Evolutionary conservation across 495 filamentous ascomycete genomes (phyloP).

Genomic region (Lasiosphaeria miniovina): DNA sequence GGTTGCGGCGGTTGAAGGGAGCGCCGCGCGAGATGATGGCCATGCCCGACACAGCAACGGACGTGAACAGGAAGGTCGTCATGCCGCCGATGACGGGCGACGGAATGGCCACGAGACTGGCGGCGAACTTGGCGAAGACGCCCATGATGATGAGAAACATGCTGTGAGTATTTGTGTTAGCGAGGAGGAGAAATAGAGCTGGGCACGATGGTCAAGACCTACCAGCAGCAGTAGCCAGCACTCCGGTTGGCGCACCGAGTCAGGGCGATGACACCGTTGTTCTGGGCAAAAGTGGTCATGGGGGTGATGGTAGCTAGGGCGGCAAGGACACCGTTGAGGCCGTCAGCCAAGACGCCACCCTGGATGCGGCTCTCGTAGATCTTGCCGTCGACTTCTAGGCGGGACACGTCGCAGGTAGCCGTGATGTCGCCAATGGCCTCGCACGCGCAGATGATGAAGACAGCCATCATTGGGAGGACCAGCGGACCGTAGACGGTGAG

Average conservation of each 20-base stretch:
- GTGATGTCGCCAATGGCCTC: slow-evolving; percentile 84
- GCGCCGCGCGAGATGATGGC: slow-evolving; percentile 72
- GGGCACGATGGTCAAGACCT: slow-evolving; percentile 8
- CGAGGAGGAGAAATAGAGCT: not conserved
- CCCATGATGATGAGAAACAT: slow-evolving; percentile 87
- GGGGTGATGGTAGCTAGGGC: slow-evolving; percentile 82
- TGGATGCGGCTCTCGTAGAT: slow-evolving; percentile 88
- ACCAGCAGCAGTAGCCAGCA: slow-evolving; percentile 70
- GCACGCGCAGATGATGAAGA: slow-evolving; percentile 86
- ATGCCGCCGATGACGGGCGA: slow-evolving; percentile 81
- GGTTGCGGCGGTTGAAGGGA: slow-evolving; percentile 78
- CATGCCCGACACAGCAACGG: slow-evolving; percentile 82
- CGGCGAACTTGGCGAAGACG: slow-evolving; percentile 90
- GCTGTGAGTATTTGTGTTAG: slow-evolving; percentile 36
- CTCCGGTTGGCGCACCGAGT: slow-evolving; percentile 86
- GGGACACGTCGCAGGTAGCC: slow-evolving; percentile 76
- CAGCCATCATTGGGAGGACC: slow-evolving; percentile 77
- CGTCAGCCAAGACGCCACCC: slow-evolving; percentile 82
- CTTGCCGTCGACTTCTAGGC: slow-evolving; percentile 74
- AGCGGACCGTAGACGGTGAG: slow-evolving; percentile 78
- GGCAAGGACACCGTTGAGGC: slow-evolving; percentile 77
- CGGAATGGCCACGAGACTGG: slow-evolving; percentile 79
- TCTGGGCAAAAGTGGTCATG: slow-evolving; percentile 75
- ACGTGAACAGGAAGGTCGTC: slow-evolving; percentile 86
- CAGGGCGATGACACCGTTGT: slow-evolving; percentile 88